These are phyloP conservation scores for Eucalyptus sp. DNA, from an alignment of 345 rosid genomes.

Conservation along the genomic window DNA sequence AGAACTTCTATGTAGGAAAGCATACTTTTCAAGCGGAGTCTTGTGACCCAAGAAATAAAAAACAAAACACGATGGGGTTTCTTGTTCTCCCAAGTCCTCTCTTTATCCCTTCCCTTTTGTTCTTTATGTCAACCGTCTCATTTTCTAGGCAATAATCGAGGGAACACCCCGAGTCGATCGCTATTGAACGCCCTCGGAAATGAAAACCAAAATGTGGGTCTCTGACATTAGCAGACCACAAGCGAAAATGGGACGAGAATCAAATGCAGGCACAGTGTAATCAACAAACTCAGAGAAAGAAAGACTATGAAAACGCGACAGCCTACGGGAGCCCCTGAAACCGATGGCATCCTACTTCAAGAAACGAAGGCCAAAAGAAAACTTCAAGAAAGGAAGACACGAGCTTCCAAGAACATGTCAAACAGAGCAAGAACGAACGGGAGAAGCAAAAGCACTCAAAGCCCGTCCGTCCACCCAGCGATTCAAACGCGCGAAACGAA, in stretches of 20 bases:
- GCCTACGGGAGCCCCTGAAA: background rate
- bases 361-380: background rate
- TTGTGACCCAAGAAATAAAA: background rate
- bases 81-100: background rate
- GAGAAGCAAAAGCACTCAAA: background rate
- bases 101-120: background rate
- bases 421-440: background rate
- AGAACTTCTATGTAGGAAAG: background rate
- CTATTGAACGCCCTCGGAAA: background rate
- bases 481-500: background rate
- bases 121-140: background rate
- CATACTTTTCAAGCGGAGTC: background rate
- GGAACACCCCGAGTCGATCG: background rate
- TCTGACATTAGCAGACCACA: background rate
- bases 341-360: background rate
- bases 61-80: background rate
- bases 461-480: background rate
- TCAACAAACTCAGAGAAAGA: background rate
- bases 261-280: background rate
- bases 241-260: background rate
- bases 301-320: background rate
- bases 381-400: background rate
- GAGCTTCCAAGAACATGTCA: background rate
- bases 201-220: background rate
- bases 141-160: background rate